Evolutionary conservation across 2,329 filamentous ascomycete genomes (phyloP).

Genomic region (Aspergillus clavatus): DNA sequence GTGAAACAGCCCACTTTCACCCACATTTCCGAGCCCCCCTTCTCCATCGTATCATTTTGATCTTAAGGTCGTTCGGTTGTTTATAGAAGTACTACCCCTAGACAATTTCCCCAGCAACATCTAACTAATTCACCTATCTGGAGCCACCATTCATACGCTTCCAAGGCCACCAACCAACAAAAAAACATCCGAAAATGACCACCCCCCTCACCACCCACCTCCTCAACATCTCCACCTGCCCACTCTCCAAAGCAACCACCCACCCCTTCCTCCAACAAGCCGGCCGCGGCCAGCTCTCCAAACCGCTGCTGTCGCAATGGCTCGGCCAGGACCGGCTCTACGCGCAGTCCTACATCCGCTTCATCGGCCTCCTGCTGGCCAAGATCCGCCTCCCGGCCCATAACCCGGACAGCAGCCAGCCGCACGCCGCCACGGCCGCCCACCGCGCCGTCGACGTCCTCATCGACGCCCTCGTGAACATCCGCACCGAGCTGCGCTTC

Average conservation of each 20-base stretch:
- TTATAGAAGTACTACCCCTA: too few species aligned
- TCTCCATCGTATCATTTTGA: too few species aligned
- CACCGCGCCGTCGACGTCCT: constrained; percentile 59
- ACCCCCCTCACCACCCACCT: constrained; percentile 54
- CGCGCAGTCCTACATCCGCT: constrained; percentile 64
- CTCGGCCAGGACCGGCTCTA: constrained; percentile 68
- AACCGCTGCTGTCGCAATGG: constrained; percentile 58
- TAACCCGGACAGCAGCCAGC: constrained; percentile 31
- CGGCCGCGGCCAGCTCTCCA: constrained; percentile 57
- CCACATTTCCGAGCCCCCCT: too few species aligned
- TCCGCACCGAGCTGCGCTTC: constrained; percentile 62
- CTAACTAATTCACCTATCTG: too few species aligned
- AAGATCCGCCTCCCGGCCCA: constrained; percentile 52
- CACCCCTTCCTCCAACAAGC: constrained; percentile 63
- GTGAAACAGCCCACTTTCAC: too few species aligned
- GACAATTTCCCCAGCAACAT: too few species aligned
- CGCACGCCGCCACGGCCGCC: constrained; percentile 34
- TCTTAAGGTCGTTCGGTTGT: too few species aligned
- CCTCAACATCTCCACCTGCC: constrained; percentile 44
- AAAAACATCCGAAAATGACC: constrained; percentile 29
- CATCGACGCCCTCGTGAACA: constrained; percentile 60
- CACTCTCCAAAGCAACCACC: constrained; percentile 56
- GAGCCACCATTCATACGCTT: not conserved
- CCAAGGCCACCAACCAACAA: not conserved
- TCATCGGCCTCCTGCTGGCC: constrained; percentile 60